A percentile compares a stretch with the other conserved stretches of the same genome.
These are phyloP conservation scores for Lepiota brunneoincarnata DNA, from an alignment of 768 basidiomycete species.

Conservation along the genomic window DNA sequence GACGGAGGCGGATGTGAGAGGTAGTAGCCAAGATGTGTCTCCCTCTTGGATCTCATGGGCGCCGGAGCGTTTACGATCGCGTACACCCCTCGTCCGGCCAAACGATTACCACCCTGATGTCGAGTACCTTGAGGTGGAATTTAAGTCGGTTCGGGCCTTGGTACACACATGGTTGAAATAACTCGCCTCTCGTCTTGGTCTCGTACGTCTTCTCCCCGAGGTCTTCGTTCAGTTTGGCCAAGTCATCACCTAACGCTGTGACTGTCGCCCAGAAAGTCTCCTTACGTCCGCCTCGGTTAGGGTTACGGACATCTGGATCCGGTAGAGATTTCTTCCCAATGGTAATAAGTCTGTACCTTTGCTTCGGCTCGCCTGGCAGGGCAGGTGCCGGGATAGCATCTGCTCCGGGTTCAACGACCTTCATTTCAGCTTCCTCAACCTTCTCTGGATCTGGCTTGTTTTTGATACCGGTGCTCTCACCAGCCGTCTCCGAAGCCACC, in stretches of 20 bases:
- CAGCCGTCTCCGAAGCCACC: constrained; percentile 9
- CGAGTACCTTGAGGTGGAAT: constrained; percentile 37
- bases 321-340: constrained; percentile 61
- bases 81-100: constrained; percentile 59
- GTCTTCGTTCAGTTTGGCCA: constrained; percentile 42
- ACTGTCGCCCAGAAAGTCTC: constrained; percentile 54
- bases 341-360: constrained; percentile 48
- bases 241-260: constrained; percentile 47
- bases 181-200: constrained; percentile 57
- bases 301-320: constrained; percentile 32
- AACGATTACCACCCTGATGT: constrained; percentile 48
- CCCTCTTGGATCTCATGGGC: constrained; percentile 38
- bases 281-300: constrained; percentile 32
- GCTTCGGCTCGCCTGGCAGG: constrained; percentile 28
- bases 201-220: constrained; percentile 52
- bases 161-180: neutral
- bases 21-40: constrained; percentile 57
- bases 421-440: constrained; percentile 35
- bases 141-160: neutral
- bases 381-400: constrained; percentile 48
- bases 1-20: constrained; percentile 49
- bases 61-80: constrained; percentile 52
- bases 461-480: constrained; percentile 2
- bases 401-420: constrained; percentile 38
- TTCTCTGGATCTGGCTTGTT: constrained; percentile 20